Evolutionary conservation across 1,139 yeast genomes (phyloP).

Genomic region (Diutina sp.): DNA sequence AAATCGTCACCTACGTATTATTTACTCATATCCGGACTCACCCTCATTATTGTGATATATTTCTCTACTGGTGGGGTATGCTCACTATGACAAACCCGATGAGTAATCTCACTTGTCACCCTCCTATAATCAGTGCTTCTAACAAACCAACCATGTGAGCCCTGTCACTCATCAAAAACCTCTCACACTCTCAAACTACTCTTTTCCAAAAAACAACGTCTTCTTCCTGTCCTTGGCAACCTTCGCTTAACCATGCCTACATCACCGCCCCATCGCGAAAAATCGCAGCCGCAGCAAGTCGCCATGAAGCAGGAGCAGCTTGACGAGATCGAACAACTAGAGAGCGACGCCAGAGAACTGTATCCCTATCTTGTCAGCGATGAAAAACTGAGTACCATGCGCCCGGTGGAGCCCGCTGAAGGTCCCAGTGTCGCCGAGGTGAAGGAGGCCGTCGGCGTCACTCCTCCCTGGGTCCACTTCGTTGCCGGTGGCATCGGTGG

Average conservation of each 20-base stretch:
- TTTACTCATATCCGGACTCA: too few species aligned
- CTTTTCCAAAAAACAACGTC: not conserved
- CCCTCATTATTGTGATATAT: too few species aligned
- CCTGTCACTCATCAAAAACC: not conserved
- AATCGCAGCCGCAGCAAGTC: not conserved
- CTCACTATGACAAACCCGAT: too few species aligned
- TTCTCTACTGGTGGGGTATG: too few species aligned
- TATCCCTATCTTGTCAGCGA: conserved; percentile 57
- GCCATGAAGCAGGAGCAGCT: conserved; percentile 2
- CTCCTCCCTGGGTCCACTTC: conserved; percentile 66
- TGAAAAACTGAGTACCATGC: conserved; percentile 39
- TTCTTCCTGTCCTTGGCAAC: not conserved
- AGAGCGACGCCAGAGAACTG: conserved; percentile 45
- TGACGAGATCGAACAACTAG: conserved; percentile 17
- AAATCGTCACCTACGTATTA: too few species aligned
- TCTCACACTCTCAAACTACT: not conserved
- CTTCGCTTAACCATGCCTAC: not conserved
- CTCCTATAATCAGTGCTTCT: not conserved
- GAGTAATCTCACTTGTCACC: not conserved
- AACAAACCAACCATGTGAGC: not conserved
- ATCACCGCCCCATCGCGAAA: conserved; percentile 1
- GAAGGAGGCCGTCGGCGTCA: not conserved
- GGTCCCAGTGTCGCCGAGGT: not conserved
- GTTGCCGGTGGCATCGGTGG: conserved; percentile 99
- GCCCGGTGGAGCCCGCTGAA: not conserved